Conservation (phyloP, 257 asterid species). For the Capsicum rhomboideum region DNA sequence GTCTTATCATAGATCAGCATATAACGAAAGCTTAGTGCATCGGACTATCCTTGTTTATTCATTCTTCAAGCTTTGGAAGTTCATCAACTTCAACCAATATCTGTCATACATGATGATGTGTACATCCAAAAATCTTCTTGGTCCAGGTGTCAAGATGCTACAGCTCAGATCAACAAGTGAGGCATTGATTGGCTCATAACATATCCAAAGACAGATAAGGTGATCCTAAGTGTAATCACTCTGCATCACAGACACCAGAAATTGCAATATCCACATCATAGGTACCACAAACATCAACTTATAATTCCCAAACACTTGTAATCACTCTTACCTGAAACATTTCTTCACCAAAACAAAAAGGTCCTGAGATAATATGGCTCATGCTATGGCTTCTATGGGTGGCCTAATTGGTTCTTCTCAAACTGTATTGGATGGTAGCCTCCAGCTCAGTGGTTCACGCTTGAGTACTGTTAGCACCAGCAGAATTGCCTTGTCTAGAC, state of each 20-base stretch:
- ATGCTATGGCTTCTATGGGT: constrained; percentile 78
- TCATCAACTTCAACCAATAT: no score
- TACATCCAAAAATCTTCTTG: background rate
- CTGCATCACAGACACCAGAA: constrained; percentile 10
- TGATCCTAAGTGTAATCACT: constrained; percentile 2
- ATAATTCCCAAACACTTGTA: background rate
- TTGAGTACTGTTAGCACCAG: constrained; percentile 24
- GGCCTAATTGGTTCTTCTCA: constrained; percentile 79
- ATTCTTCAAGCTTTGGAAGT: no score
- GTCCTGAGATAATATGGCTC: constrained; percentile 25
- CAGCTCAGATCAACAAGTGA: constrained; percentile 9
- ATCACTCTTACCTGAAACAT: background rate
- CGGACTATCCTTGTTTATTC: no score
- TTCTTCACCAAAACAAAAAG: background rate
- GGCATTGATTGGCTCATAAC: constrained; percentile 23
- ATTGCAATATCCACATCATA: constrained; percentile 23
- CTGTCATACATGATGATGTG: background rate
- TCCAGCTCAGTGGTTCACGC: constrained; percentile 49
- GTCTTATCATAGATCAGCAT: no score
- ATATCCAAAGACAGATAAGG: constrained; percentile 45
- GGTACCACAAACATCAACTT: background rate
- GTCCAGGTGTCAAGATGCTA: constrained; percentile 15
- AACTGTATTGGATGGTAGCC: constrained; percentile 78
- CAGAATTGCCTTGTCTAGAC: constrained; percentile 33
- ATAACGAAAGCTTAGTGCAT: no score